Evolutionary conservation across 805 yeast genomes (phyloP), one percentile per base, ranked within the genome.

Genomic region (Ascoidea asiatica): DNA sequence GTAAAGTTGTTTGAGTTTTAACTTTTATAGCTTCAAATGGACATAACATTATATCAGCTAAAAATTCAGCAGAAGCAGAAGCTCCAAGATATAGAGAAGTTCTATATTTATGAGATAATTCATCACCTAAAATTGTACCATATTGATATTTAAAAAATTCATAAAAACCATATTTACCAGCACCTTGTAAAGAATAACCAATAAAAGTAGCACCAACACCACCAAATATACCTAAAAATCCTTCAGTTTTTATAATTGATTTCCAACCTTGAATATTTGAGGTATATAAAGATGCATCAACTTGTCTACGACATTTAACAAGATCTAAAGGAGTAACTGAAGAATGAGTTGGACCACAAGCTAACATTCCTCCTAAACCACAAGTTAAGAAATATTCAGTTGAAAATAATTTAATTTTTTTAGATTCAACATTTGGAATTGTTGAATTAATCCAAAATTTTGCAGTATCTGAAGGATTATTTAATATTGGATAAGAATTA

Each of bases 281-380:
- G 53, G 66, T 70, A 67, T 90, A 90, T 13, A 89, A 63, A 4
- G 66, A 46, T 1, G 94, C 64, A 60, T 85, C 72, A 22, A 90
- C 97, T 65, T 90, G 97, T 53, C 90, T 70, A 60, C 97, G 80
- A 67, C 95, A 84, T 66, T 90, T 90, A 59, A 92, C 94, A 45
- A 92, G 67, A 65, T 90, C 98, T 47, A 90, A 70, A 4, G 97
- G 97, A 5, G 96, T 85, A 21, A 92, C 94, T 3, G 83, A 75
- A 1, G 95, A 78, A 63, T 90, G 98, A 13, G 97, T 90, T 33
- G 97, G 96, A 15, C 97, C 97, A 70, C 97, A 90, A 1, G 97
- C 97, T 47, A 82, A 53, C 45, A 79, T 72, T 53, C 90, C 94
- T 41, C 89, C 94, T 37, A 79, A 42, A 3, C 88, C 78, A 63